These are phyloP conservation scores for Coemansia sp. DNA, from an alignment of 192 early-diverging fungal species.

Conservation along the genomic window DNA sequence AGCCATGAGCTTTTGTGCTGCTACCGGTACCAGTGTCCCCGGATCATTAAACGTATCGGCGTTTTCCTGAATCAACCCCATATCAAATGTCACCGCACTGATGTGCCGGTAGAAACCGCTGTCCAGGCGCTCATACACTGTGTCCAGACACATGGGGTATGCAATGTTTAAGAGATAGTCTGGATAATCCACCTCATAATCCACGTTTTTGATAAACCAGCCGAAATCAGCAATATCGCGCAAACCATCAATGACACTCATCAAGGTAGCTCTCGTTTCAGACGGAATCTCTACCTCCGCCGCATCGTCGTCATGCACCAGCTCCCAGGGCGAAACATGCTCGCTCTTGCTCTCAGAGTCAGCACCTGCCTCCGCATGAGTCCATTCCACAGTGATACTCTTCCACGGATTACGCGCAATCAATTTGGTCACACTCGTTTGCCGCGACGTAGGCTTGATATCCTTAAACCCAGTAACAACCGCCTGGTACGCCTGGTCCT, in stretches of 20 bases:
- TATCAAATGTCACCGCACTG: conserved; percentile 65
- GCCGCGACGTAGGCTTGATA: conserved; percentile 38
- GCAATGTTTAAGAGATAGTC: conserved; percentile 62
- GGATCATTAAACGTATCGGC: conserved; percentile 66
- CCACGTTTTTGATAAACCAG: conserved; percentile 62
- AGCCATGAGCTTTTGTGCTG: conserved; percentile 25
- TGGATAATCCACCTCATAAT: conserved; percentile 55
- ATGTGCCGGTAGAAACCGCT: conserved; percentile 60
- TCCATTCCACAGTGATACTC: conserved; percentile 42
- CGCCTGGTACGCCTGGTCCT: conserved; percentile 55
- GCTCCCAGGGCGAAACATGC: conserved; percentile 38
- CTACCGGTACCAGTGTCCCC: conserved; percentile 27
- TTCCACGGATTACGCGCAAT: conserved; percentile 53
- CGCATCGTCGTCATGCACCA: conserved; percentile 17
- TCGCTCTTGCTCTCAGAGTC: conserved; percentile 13
- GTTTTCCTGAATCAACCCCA: conserved; percentile 62
- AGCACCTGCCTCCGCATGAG: conserved; percentile 3
- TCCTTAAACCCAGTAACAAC: conserved; percentile 51
- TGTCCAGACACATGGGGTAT: conserved; percentile 68
- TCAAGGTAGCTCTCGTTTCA: conserved; percentile 27
- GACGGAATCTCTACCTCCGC: conserved; percentile 15
- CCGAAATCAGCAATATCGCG: conserved; percentile 39
- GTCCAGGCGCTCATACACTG: conserved; percentile 55
- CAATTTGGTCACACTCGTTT: conserved; percentile 44
- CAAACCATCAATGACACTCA: conserved; percentile 47